Percentiles rank a stretch among this genome's conserved stretches.
phyloP scores from a whole-genome alignment of 2,329 filamentous ascomycete species.

The Pseudogymnoascus pannorum region DNA sequence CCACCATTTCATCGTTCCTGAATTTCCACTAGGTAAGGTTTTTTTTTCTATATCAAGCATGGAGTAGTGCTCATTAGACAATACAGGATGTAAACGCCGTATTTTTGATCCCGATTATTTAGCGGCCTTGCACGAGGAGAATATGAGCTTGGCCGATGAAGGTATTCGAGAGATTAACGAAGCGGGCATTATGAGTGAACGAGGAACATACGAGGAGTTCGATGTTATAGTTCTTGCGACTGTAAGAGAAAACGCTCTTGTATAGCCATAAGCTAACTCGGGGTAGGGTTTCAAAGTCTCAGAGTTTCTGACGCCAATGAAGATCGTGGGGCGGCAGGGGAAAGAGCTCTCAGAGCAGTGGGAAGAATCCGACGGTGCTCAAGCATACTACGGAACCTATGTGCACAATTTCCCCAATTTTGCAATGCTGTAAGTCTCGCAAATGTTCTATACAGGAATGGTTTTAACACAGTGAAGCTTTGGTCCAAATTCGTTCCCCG shows the following conservation, averaged over 20 bases:
- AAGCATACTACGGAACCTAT: slow-evolving; percentile 26
- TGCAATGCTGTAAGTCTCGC: slow-evolving; percentile 15
- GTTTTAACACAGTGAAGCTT: slow-evolving; percentile 10
- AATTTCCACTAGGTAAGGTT: slow-evolving; percentile 12
- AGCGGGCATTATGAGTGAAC: slow-evolving; percentile 11
- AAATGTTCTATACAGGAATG: not conserved
- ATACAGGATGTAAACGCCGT: slow-evolving; percentile 26
- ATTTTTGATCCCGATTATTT: slow-evolving; percentile 28
- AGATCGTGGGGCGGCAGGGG: slow-evolving; percentile 22
- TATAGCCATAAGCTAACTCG: not conserved
- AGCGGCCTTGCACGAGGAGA: slow-evolving; percentile 12
- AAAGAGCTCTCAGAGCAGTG: slow-evolving; percentile 26
- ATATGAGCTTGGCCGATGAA: slow-evolving; percentile 11
- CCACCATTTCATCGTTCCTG: slow-evolving; percentile 9
- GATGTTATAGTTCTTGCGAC: slow-evolving; percentile 17
- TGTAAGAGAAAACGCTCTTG: slow-evolving; percentile 12
- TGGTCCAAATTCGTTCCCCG: slow-evolving; percentile 27
- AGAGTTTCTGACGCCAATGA: slow-evolving; percentile 30
- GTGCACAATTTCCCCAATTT: slow-evolving; percentile 27
- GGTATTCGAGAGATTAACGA: slow-evolving; percentile 13
- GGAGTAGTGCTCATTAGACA: not conserved
- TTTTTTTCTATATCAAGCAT: not conserved
- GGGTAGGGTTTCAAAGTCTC: slow-evolving; percentile 26
- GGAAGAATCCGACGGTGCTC: slow-evolving; percentile 26
- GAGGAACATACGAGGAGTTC: slow-evolving; percentile 12